Conservation (phyloP, 2,329 filamentous ascomycete genomes). For the Didymella keratinophila region DNA sequence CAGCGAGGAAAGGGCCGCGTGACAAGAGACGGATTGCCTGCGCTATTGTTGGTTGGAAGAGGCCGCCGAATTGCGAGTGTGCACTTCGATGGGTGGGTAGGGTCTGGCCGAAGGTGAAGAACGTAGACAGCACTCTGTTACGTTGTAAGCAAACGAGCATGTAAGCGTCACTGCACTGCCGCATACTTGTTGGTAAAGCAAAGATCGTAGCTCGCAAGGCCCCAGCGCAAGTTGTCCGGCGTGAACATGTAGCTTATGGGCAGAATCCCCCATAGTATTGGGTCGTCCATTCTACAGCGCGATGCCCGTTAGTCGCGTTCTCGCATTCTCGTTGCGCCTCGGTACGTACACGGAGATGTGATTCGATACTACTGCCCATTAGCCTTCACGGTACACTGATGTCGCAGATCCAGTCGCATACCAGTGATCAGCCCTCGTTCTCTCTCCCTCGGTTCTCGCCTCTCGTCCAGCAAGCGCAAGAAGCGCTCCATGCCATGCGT, state of each 20-base stretch:
- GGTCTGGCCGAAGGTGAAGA: constrained; percentile 90
- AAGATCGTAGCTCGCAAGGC: constrained; percentile 91
- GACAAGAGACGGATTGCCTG: constrained; percentile 87
- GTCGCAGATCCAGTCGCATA: constrained; percentile 50
- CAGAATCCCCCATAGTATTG: constrained; percentile 89
- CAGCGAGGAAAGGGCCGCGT: constrained; percentile 56
- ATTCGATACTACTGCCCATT: constrained; percentile 72
- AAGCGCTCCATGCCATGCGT: constrained; percentile 80
- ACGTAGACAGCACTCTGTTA: constrained; percentile 70
- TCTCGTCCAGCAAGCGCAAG: constrained; percentile 75
- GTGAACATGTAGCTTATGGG: constrained; percentile 77
- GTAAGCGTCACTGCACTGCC: background rate
- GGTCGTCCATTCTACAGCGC: constrained; percentile 81
- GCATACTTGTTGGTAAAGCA: constrained; percentile 85
- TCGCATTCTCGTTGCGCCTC: constrained; percentile 1
- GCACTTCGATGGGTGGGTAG: constrained; percentile 84
- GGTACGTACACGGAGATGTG: constrained; percentile 84
- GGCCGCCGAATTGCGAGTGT: constrained; percentile 80
- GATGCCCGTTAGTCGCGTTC: constrained; percentile 26
- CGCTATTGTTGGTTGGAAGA: constrained; percentile 88
- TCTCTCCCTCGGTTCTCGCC: constrained; percentile 70
- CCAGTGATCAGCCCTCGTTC: constrained; percentile 84
- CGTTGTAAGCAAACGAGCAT: constrained; percentile 23
- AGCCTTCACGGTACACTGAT: constrained; percentile 19
- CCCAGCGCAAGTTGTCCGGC: constrained; percentile 82